Percentiles rank a stretch among this genome's conserved stretches.
phyloP scores from a whole-genome alignment of 345 rosid genomes.

The Combretum micranthum region DNA sequence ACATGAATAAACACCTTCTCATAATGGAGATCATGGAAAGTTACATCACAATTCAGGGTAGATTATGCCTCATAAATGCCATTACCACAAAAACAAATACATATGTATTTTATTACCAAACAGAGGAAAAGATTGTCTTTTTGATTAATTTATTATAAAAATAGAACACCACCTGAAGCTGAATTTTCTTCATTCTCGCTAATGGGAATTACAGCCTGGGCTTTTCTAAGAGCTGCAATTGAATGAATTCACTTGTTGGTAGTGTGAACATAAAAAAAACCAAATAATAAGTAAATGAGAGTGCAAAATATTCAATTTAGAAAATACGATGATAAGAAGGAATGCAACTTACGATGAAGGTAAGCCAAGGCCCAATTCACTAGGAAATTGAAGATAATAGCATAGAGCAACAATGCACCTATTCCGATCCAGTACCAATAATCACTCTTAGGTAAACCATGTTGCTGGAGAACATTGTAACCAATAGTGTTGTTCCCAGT shows the following conservation, averaged over 20 bases:
- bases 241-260: slow-evolving; percentile 7
- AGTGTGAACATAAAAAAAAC: neutral
- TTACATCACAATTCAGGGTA: too few species aligned
- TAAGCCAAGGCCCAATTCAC: slow-evolving; percentile 68
- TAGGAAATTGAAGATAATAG: slow-evolving; percentile 52
- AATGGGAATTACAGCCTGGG: slow-evolving; percentile 29
- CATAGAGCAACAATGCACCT: slow-evolving; percentile 51
- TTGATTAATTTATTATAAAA: neutral
- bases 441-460: slow-evolving; percentile 39
- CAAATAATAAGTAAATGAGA: neutral
- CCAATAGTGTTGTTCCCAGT: slow-evolving; percentile 48
- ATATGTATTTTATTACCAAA: neutral
- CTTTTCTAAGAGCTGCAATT: slow-evolving; percentile 50
- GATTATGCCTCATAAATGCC: neutral
- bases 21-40: too few species aligned
- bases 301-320: neutral
- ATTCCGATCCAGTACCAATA: slow-evolving; percentile 88
- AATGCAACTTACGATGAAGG: slow-evolving; percentile 59
- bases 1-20: too few species aligned
- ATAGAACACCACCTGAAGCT: neutral
- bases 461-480: slow-evolving; percentile 44
- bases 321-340: neutral
- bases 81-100: neutral
- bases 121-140: neutral
- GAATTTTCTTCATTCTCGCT: slow-evolving; percentile 34